A percentile compares a stretch with the other conserved stretches of the same genome.
Evolutionary conservation across 345 rosid genomes (phyloP).

Genomic region (Hibiscus trionum): DNA sequence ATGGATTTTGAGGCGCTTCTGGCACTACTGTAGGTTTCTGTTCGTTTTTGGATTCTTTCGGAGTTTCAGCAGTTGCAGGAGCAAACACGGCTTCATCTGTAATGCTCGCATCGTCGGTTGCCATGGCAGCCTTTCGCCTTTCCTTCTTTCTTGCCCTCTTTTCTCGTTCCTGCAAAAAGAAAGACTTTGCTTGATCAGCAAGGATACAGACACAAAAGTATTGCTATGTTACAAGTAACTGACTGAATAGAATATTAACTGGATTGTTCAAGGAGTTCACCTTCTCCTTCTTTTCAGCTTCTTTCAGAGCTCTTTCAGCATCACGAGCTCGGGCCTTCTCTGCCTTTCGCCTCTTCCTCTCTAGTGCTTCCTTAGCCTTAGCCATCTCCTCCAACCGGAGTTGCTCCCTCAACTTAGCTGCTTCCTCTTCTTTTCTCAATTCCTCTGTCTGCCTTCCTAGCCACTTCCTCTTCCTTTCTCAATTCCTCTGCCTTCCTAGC

Average conservation of each 20-base stretch:
- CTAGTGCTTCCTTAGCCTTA: slow-evolving; percentile 73
- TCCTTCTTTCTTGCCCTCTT: slow-evolving; percentile 28
- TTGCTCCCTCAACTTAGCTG: slow-evolving; percentile 51
- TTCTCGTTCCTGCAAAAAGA: slow-evolving; percentile 59
- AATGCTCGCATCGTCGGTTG: background rate
- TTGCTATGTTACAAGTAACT: background rate
- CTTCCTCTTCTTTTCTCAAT: slow-evolving; percentile 62
- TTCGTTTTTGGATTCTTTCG: slow-evolving; percentile 26
- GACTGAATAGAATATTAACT: background rate
- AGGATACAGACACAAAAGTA: background rate
- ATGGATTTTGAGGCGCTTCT: slow-evolving; percentile 34
- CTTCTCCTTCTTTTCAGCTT: slow-evolving; percentile 73
- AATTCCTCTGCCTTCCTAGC: too few relatives aligned
- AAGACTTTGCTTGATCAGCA: background rate
- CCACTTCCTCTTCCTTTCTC: slow-evolving; percentile 44
- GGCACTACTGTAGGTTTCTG: slow-evolving; percentile 19
- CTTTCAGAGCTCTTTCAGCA: slow-evolving; percentile 55
- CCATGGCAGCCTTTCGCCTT: slow-evolving; percentile 10
- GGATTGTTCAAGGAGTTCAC: slow-evolving; percentile 22
- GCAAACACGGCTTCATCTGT: slow-evolving; percentile 23
- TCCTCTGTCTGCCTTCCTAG: slow-evolving; percentile 65
- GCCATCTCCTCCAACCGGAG: slow-evolving; percentile 59
- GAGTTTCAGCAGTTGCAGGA: slow-evolving; percentile 24
- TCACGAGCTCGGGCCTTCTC: slow-evolving; percentile 78
- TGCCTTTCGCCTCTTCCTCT: slow-evolving; percentile 62